Conservation (phyloP, 345 rosid genomes). For the Xanthoceras sorbifolium region DNA sequence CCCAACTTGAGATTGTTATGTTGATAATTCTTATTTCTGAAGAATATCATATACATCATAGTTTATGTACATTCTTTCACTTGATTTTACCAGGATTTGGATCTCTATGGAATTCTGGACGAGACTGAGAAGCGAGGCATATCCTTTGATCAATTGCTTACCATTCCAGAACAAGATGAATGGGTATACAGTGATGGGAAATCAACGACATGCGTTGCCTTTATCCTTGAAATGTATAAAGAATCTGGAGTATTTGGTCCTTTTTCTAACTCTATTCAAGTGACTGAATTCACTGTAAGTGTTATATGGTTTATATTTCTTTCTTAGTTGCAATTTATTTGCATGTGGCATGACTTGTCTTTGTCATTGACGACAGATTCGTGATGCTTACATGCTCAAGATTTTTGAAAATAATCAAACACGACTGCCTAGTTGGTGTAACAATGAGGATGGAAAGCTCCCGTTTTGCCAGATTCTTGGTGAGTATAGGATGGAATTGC, state of each 20-base stretch:
- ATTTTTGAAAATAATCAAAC: slow-evolving; percentile 73
- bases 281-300: slow-evolving; percentile 93
- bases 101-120: slow-evolving; percentile 67
- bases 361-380: slow-evolving; percentile 48
- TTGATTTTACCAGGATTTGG: slow-evolving; percentile 58
- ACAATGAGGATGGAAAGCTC: slow-evolving; percentile 48
- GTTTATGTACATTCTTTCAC: background rate
- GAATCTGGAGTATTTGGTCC: slow-evolving; percentile 86
- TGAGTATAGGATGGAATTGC: slow-evolving; percentile 86
- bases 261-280: slow-evolving; percentile 72
- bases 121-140: slow-evolving; percentile 85
- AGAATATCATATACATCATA: background rate
- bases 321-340: background rate
- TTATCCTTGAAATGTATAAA: slow-evolving; percentile 91
- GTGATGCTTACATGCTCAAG: slow-evolving; percentile 87
- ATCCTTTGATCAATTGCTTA: slow-evolving; percentile 79
- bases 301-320: background rate
- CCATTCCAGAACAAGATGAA: slow-evolving; percentile 89
- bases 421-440: slow-evolving; percentile 83
- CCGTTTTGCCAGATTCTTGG: slow-evolving; percentile 89
- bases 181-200: slow-evolving; percentile 98
- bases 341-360: background rate
- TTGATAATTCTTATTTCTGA: background rate
- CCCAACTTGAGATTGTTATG: background rate
- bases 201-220: slow-evolving; percentile 92